Evolutionary conservation across 305 asterid species (phyloP).

Genomic region (Withania somnifera): DNA sequence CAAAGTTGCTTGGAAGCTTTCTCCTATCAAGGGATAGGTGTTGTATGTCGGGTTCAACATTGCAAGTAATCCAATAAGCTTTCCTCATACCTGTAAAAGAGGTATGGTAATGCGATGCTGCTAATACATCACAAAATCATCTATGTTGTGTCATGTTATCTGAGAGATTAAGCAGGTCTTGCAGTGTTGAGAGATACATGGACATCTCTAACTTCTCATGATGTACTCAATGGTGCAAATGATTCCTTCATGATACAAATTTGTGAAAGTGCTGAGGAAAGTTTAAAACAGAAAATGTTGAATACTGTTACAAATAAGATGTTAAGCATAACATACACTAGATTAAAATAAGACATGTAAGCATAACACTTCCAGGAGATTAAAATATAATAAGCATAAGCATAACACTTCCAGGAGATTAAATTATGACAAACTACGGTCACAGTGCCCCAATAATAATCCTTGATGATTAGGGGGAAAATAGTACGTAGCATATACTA

Average conservation of each 20-base stretch:
- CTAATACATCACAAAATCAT: background rate
- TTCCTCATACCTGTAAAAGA: constrained; percentile 69
- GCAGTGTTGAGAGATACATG: background rate
- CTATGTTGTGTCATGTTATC: background rate
- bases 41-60: constrained; percentile 74
- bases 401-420: background rate
- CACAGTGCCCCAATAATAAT: background rate
- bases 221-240: background rate
- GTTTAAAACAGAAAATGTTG: background rate
- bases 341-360: background rate
- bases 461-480: background rate
- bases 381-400: background rate
- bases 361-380: background rate
- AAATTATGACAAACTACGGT: background rate
- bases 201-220: background rate
- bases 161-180: background rate
- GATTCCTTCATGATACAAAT: background rate
- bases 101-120: constrained; percentile 1
- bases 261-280: background rate
- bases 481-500: background rate
- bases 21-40: constrained; percentile 78
- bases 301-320: background rate
- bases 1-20: constrained; percentile 84
- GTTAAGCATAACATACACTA: background rate
- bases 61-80: constrained; percentile 81